Base-by-base conservation (phyloP, 2,329 filamentous ascomycete genomes). In the Amylocarpus encephaloides region DNA sequence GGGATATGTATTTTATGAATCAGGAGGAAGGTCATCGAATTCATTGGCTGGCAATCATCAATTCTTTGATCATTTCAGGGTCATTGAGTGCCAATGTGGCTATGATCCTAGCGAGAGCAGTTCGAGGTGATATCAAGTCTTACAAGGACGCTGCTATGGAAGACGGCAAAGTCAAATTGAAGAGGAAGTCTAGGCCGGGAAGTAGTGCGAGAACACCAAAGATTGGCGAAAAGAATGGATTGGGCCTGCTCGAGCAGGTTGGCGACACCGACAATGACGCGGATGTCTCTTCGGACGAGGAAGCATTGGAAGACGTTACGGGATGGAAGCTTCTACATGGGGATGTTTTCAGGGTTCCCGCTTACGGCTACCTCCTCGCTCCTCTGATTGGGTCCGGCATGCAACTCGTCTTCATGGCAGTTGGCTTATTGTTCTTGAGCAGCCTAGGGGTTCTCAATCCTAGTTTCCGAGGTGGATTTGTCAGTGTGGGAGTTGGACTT, bases 1-100 rank as follows among this genome's bases (percentile, higher is more conserved):
- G 90, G 89, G 87, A 94, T 62, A 72, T 92, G 48, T 95, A 94
- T 68, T 94, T 95, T 70, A 86, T 86, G 52, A 90, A 92, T 66
- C 87, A 93, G 64, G 85, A 88, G 51, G 87, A 92, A 58, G 86
- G 86, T 41, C 83, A 80, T 22, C 83, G 82, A 64, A 88, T 92
- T 19, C 89, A 95, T 66, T 94, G 88, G 87, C 75, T 95, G 49
- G 88, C 89, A 33, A 92, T 95, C 56, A 69, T 93, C 67, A 95
- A 94, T 70, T 93, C 88, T 0, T 69, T 95, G 57, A 84, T 90
- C 57, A 93, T 95, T 58, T 88, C 85, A 44, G 85, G 85, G 6
- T 73, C 93, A 33, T 72, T 95, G 38, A 90, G 86, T 1, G 83
- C 84, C 15, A 82, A 89, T 33, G 86, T 93, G 19, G 79, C 88